These are phyloP conservation scores for Ogataea minuta DNA, from an alignment of 805 yeast genomes.

Conservation along the genomic window DNA sequence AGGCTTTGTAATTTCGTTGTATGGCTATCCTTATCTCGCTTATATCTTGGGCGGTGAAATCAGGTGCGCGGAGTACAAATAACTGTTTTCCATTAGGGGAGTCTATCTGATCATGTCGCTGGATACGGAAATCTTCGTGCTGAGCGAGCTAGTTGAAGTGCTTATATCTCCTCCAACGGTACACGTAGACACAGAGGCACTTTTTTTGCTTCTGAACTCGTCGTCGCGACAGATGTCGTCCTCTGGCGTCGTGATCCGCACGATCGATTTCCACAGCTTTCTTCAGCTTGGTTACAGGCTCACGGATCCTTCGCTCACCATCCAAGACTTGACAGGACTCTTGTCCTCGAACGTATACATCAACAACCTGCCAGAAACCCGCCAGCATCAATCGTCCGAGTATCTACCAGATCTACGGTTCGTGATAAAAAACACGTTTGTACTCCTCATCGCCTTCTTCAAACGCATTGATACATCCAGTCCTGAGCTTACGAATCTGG, in stretches of 20 bases:
- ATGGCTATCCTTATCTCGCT: no score
- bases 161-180: slow-evolving; percentile 22
- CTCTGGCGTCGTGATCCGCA: slow-evolving; percentile 20
- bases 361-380: slow-evolving; percentile 20
- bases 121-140: slow-evolving; percentile 20
- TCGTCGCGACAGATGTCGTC: slow-evolving; percentile 6
- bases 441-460: slow-evolving; percentile 27
- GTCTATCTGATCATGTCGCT: slow-evolving; percentile 3
- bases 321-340: slow-evolving; percentile 8
- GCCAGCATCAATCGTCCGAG: slow-evolving; percentile 5
- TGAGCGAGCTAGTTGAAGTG: slow-evolving; percentile 27
- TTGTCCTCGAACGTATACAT: slow-evolving; percentile 31
- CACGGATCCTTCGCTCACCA: slow-evolving; percentile 13
- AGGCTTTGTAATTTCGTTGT: no score
- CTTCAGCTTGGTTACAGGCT: slow-evolving; percentile 28
- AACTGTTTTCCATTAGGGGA: neutral
- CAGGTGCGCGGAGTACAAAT: slow-evolving; percentile 3
- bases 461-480: slow-evolving; percentile 12
- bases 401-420: slow-evolving; percentile 31
- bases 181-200: slow-evolving; percentile 18
- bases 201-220: slow-evolving; percentile 20
- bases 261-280: slow-evolving; percentile 28
- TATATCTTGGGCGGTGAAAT: no score
- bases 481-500: slow-evolving; percentile 20
- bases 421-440: slow-evolving; percentile 29